These are phyloP conservation scores for Erythrobasidium hasegawianum DNA, from an alignment of 1,284 basidiomycete species.

Conservation along the genomic window DNA sequence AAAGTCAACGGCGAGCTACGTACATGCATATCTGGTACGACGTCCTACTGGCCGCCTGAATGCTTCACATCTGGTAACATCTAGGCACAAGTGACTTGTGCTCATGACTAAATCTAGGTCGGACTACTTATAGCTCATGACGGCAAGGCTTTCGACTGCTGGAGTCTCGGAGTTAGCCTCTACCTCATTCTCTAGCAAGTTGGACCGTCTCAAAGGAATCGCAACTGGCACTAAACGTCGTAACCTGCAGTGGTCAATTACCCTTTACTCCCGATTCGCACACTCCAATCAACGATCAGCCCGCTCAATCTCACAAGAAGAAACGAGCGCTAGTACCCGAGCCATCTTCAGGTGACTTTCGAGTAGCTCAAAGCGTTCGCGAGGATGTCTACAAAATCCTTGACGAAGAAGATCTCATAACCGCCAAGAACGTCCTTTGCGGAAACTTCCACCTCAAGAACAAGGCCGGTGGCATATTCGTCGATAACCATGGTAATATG, in stretches of 20 bases:
- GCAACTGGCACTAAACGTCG: too few relatives aligned
- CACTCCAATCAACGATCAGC: too few relatives aligned
- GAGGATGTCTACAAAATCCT: neutral
- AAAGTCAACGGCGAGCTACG: neutral
- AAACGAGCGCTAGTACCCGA: neutral
- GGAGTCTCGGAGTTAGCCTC: conserved; percentile 9
- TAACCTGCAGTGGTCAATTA: neutral
- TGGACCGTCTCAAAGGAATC: too few relatives aligned
- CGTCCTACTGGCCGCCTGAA: conserved; percentile 23
- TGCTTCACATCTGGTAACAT: conserved; percentile 12
- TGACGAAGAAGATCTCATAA: neutral
- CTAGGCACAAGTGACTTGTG: too few relatives aligned
- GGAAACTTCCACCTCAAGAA: neutral
- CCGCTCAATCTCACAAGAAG: neutral
- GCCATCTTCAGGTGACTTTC: neutral
- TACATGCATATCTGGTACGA: conserved; percentile 5
- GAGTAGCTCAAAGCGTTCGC: neutral
- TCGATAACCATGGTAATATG: neutral
- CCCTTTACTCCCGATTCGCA: neutral
- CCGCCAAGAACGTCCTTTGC: neutral
- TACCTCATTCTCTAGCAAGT: conserved; percentile 18
- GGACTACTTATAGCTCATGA: too few relatives aligned
- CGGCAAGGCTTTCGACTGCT: conserved; percentile 15
- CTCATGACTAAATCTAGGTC: too few relatives aligned
- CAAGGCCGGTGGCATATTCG: neutral